Evolutionary conservation across 1,139 yeast genomes (phyloP), one percentile per base, ranked within the genome.

Genomic region (Kurtzmaniella quercitrusa): DNA sequence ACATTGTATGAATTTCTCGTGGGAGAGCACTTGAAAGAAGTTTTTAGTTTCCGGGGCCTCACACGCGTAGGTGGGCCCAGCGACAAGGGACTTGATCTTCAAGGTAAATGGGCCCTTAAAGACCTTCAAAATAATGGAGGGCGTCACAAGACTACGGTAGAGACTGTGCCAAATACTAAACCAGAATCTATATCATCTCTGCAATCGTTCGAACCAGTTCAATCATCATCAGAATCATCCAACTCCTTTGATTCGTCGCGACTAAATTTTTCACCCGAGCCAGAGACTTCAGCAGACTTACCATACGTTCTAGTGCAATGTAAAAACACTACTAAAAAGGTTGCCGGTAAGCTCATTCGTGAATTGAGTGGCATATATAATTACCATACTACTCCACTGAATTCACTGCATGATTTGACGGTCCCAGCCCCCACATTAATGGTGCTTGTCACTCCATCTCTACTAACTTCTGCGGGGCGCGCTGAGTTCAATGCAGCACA

Each of bases 21-120:
- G 29, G 71, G 76, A 56, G 65, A 75, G 41, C 70, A 75, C 50
- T 62, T 84, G 2, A 61, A 67, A 43, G 45, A 62, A 1, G 58
- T 66, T 40, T 60, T 82, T 25, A 54, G 66, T 18, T 70, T 81
- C 49, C 71, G 69, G 45, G 69, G 74, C 44, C 42, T 72, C 38
- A 42, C 57, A 4, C 57, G 70, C 23, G 58, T 60, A 3, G 95
- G 95, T 2, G 93, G 94, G 0, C 69, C 87, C 0, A 77, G 77
- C 48, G 95, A 87, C 56, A 75, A 78, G 42, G 95, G 95, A 0
- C 71, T 85, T 5, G 95, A 87, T 58, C 65, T 86, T 1, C 63
- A 73, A 12, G 88, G 87, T 0, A 65, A 65, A 39, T 82, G 89
- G 89, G 68, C 79, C 46, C 56, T 82, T 7, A 27, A 10, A 27